Evolutionary conservation across 768 basidiomycete genomes (phyloP).

Genomic region (Pleurotus giganteus): DNA sequence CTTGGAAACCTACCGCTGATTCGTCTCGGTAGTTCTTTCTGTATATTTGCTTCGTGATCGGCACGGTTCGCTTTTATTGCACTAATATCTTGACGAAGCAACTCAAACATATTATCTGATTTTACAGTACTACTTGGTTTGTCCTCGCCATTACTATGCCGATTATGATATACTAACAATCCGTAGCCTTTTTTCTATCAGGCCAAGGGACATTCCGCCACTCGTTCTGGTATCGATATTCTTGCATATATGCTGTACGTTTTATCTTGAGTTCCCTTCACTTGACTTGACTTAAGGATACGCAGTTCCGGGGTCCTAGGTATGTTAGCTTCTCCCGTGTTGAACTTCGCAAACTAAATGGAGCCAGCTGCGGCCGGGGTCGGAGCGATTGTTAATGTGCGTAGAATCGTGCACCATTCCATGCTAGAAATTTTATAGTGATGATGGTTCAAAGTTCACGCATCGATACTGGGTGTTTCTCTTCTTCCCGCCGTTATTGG

Average conservation of each 20-base stretch:
- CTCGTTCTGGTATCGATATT: slow-evolving; percentile 37
- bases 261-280: slow-evolving; percentile 11
- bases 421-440: slow-evolving; percentile 6
- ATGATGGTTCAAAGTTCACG: slow-evolving; percentile 19
- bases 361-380: not conserved
- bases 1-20: not conserved
- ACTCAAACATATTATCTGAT: not conserved
- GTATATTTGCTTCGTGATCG: slow-evolving; percentile 18
- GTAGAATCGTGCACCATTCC: not conserved
- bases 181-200: slow-evolving; percentile 27
- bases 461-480: slow-evolving; percentile 33
- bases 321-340: not conserved
- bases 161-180: slow-evolving; percentile 3
- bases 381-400: not conserved
- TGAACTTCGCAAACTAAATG: not conserved
- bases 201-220: slow-evolving; percentile 29
- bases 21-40: not conserved
- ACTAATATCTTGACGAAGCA: slow-evolving; percentile 8
- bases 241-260: slow-evolving; percentile 34
- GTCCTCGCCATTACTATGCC: not conserved
- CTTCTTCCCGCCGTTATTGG: slow-evolving; percentile 25
- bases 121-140: not conserved
- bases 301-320: not conserved
- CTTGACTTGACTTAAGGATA: not conserved
- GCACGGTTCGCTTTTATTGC: slow-evolving; percentile 17